phyloP scores from a whole-genome alignment of 2,329 filamentous ascomycete genomes.

The Fusarium sp. region DNA sequence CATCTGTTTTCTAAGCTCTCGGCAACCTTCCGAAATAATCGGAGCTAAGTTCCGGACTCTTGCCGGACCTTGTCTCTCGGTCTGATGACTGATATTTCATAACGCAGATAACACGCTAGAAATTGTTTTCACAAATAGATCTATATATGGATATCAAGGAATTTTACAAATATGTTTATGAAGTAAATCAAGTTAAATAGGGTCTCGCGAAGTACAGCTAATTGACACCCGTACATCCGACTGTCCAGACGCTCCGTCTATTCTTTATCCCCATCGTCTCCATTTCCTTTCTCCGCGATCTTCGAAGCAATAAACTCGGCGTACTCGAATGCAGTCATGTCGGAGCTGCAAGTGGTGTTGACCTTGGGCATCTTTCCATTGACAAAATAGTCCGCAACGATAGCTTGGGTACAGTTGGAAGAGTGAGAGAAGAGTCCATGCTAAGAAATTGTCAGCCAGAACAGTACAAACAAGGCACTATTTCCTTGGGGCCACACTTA shows the following conservation, averaged over 20 bases:
- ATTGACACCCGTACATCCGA: no score
- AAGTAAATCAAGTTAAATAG: no score
- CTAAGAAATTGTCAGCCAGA: neutral
- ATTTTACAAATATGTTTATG: no score
- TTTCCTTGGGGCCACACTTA: neutral
- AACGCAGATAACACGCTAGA: no score
- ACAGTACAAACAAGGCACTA: neutral
- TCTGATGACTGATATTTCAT: no score
- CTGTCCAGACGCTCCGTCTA: neutral
- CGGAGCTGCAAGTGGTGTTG: neutral
- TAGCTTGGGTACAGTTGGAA: slow-evolving; percentile 5
- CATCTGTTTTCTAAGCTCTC: no score
- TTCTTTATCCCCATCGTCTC: neutral
- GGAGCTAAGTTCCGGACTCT: neutral
- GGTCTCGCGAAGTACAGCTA: no score
- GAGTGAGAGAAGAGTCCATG: neutral
- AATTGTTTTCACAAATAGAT: no score
- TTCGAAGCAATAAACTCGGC: neutral
- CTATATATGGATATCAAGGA: no score
- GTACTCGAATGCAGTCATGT: neutral
- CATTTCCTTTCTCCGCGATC: neutral
- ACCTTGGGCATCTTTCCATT: slow-evolving; percentile 1
- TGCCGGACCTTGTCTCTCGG: no score
- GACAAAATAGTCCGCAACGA: neutral
- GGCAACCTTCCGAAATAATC: neutral